These are phyloP conservation scores for Trametes pubescens DNA, from an alignment of 1,284 basidiomycete species.

Conservation along the genomic window DNA sequence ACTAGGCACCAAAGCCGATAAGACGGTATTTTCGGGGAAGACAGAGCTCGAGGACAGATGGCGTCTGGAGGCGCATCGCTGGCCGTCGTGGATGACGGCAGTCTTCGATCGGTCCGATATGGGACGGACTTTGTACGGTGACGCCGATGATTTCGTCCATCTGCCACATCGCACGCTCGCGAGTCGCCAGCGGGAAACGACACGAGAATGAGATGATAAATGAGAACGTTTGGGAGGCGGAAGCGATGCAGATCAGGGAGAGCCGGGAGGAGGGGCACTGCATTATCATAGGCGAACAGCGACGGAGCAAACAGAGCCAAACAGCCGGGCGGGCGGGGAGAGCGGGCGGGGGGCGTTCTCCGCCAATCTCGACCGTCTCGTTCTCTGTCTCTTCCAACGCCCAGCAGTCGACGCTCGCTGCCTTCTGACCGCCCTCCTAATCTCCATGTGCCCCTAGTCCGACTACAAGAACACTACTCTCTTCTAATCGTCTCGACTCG, in stretches of 20 bases:
- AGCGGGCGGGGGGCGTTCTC: background rate
- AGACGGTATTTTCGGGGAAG: background rate
- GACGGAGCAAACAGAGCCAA: constrained; percentile 23
- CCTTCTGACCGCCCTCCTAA: constrained; percentile 26
- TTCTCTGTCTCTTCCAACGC: constrained; percentile 20
- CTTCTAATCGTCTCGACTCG: constrained; percentile 17
- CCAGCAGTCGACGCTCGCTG: constrained; percentile 28
- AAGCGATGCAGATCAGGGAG: background rate
- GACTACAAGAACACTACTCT: constrained; percentile 21
- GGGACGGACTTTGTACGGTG: background rate
- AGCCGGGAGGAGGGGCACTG: constrained; percentile 5
- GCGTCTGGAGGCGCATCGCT: constrained; percentile 3
- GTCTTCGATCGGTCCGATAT: background rate
- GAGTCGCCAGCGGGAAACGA: background rate
- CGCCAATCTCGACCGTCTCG: constrained; percentile 4
- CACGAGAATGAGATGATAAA: background rate
- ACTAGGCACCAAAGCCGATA: constrained; percentile 4
- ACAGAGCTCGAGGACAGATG: constrained; percentile 1
- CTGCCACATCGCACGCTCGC: background rate
- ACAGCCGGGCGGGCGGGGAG: constrained; percentile 3
- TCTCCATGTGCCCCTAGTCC: constrained; percentile 33
- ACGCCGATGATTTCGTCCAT: background rate
- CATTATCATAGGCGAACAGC: background rate
- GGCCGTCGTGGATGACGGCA: background rate
- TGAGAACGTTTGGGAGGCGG: background rate